Conservation (phyloP, 768 basidiomycete genomes). For the Bullera alba region DNA sequence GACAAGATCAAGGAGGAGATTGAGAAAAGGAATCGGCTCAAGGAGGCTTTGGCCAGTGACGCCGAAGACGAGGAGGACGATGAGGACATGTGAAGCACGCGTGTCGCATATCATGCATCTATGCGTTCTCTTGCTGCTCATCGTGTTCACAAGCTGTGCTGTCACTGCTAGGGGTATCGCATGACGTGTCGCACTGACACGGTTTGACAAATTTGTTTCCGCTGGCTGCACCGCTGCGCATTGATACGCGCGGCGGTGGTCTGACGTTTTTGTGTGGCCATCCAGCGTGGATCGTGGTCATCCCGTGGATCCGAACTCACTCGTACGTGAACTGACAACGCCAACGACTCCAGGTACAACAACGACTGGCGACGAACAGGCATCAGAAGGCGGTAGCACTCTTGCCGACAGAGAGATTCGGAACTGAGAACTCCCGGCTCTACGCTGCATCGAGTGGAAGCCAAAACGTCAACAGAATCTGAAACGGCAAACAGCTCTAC, state of each 20-base stretch:
- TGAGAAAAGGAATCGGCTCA: slow-evolving; percentile 49
- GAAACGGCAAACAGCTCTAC: neutral
- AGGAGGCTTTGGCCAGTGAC: slow-evolving; percentile 10
- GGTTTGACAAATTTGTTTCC: neutral
- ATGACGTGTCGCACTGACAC: neutral
- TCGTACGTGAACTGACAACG: too few relatives aligned
- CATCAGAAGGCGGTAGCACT: too few relatives aligned
- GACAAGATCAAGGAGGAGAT: slow-evolving; percentile 52
- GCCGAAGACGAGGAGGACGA: neutral
- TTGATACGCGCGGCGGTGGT: neutral
- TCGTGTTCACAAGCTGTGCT: too few relatives aligned
- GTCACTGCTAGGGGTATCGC: neutral
- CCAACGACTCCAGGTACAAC: too few relatives aligned
- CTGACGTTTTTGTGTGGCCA: neutral
- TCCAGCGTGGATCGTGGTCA: too few relatives aligned
- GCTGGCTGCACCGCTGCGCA: neutral
- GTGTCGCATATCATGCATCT: too few relatives aligned
- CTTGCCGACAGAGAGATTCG: too few relatives aligned
- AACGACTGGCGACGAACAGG: too few relatives aligned
- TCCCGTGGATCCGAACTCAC: too few relatives aligned
- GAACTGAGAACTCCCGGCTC: too few relatives aligned
- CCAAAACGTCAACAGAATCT: neutral
- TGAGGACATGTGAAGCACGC: neutral
- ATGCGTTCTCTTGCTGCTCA: too few relatives aligned
- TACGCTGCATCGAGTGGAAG: neutral